Evolutionary conservation across 345 rosid species (phyloP), one percentile per base, ranked within the genome.

Genomic region (Aquilaria malaccensis): DNA sequence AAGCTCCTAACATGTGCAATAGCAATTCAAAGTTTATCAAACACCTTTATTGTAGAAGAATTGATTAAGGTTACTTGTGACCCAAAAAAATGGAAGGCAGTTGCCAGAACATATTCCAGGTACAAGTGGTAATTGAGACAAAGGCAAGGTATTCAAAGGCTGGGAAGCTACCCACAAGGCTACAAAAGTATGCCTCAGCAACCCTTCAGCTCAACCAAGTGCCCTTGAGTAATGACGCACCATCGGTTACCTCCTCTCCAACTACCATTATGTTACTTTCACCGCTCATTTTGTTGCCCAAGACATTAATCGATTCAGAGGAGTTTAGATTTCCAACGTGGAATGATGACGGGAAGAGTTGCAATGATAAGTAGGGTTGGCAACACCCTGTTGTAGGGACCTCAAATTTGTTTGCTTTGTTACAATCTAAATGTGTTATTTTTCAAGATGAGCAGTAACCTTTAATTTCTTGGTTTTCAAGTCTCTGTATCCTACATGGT

Each of bases 111-210:
- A 50, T 77, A 51, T 66, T 73, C 71, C 45, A 55, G 60, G 74
- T 55, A 54, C 76, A 68, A 61, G 64, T 55, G 10, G 57, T 52
- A 7, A 30, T 67, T 53, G 55, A 58, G 31, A 66, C 14, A 30
- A 68, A 32, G 29, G 33, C 62, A 48, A 68, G 22, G 22, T 22
- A 22, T 22, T 22, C 22, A 22, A 22, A 55, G 57, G 57, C 32
- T 6, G 69, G 73, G 12, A 81, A 72, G 63, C 82, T 89, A 30
- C 79, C 85, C 2, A 80, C 88, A 45, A 87, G 95, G 76, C 79
- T 87, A 12, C 95, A 84, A 66, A 80, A 64, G 55, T 70, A 64
- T 13, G 95, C 88, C 5, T 90, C 95, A 0, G 30, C 76, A 29
- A 55, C 71, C 53, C 80, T 82, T 66, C 56, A 59, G 56, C 67